A percentile compares a stretch with the other conserved stretches of the same genome.
These are phyloP conservation scores for Zizania latifolia DNA, from an alignment of 176 grass and related monocot genomes.

Conservation along the genomic window DNA sequence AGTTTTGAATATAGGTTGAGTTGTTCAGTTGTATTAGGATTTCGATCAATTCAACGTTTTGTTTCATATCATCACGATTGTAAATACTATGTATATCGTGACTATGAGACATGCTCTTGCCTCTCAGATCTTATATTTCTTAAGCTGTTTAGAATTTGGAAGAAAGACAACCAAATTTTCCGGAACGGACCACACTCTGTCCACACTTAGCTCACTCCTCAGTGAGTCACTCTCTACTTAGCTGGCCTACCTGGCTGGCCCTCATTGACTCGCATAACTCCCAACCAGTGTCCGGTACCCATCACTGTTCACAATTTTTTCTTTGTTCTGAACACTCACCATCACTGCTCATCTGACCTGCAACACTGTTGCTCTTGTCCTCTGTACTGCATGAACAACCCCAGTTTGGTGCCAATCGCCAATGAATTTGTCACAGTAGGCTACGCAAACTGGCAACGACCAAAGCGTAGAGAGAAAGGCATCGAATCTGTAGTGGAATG, in stretches of 20 bases:
- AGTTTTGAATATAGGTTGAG: no score
- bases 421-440: background rate
- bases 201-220: background rate
- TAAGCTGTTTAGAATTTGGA: no score
- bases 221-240: no score
- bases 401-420: background rate
- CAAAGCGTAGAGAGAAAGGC: background rate
- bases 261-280: background rate
- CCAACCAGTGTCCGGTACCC: background rate
- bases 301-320: background rate
- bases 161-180: no score
- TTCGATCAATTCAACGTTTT: no score
- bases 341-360: background rate
- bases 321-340: background rate
- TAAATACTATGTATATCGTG: no score
- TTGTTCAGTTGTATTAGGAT: no score
- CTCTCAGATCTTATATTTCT: no score
- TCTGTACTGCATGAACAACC: background rate
- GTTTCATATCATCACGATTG: no score
- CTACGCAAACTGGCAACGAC: background rate
- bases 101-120: no score
- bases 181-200: conserved; percentile 7
- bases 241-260: no score
- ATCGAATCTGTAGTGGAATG: background rate
- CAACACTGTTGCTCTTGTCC: background rate